Conservation (phyloP, 2,329 filamentous ascomycete species). For the Sarocladium oryzae region DNA sequence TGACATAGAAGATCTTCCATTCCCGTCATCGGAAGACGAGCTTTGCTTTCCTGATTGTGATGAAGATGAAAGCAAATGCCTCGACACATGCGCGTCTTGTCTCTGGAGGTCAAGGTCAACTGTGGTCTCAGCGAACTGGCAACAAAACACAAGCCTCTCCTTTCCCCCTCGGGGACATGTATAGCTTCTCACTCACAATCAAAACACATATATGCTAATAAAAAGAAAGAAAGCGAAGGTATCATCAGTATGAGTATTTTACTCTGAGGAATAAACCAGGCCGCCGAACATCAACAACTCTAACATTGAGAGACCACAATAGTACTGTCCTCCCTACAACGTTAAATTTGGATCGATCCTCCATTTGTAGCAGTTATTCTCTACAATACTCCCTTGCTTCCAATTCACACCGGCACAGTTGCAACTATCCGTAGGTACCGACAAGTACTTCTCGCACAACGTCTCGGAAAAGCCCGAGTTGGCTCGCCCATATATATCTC, state of each 20-base stretch:
- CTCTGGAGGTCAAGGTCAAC: too few species aligned
- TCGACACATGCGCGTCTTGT: too few species aligned
- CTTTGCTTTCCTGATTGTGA: slow-evolving; percentile 15
- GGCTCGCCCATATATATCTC: neutral
- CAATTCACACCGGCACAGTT: neutral
- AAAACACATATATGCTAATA: neutral
- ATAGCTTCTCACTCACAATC: neutral
- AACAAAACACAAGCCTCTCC: slow-evolving; percentile 8
- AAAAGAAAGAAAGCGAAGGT: neutral
- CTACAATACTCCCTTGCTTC: neutral
- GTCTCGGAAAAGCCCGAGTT: neutral
- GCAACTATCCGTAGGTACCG: neutral
- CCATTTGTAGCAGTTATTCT: neutral
- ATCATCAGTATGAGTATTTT: neutral
- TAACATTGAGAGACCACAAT: neutral
- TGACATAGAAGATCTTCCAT: slow-evolving; percentile 17
- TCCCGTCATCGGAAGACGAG: slow-evolving; percentile 17
- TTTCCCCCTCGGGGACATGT: neutral
- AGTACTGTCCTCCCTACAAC: neutral
- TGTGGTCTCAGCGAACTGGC: slow-evolving; percentile 21
- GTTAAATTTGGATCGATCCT: neutral
- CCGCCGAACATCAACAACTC: neutral
- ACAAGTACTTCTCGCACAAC: neutral
- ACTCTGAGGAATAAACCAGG: neutral
- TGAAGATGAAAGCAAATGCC: slow-evolving; percentile 17